A percentile compares a stretch with the other conserved stretches of the same genome.
These are phyloP conservation scores for Plasmodium vivax DNA, from an alignment of 169 alveolate species.

Conservation along the genomic window DNA sequence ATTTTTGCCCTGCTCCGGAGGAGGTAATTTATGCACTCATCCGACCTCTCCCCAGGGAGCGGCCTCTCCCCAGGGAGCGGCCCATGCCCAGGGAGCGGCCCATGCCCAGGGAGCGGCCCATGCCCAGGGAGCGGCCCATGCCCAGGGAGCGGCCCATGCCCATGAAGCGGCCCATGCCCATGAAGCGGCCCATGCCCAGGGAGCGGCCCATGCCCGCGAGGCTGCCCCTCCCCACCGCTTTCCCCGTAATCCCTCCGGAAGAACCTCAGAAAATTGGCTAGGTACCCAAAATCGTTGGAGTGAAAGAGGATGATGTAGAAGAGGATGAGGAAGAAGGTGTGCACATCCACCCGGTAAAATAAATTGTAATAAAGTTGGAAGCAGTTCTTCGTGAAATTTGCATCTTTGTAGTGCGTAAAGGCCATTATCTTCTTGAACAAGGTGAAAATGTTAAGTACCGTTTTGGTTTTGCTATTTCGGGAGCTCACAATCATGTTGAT, in stretches of 20 bases:
- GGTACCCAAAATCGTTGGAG: constrained; percentile 31
- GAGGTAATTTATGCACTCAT: constrained; percentile 9
- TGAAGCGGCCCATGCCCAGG: background rate
- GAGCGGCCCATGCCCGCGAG: background rate
- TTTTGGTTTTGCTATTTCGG: constrained; percentile 6
- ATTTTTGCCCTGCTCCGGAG: constrained; percentile 2
- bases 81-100: background rate
- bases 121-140: background rate
- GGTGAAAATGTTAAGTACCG: constrained; percentile 21
- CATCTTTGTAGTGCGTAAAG: constrained; percentile 32
- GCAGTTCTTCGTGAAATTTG: constrained; percentile 59
- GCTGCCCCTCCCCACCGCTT: background rate
- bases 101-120: background rate
- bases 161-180: background rate
- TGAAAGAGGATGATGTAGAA: constrained; percentile 50
- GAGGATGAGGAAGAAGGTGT: constrained; percentile 28
- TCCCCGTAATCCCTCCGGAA: background rate
- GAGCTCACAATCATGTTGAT: constrained; percentile 47
- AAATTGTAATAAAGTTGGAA: constrained; percentile 51
- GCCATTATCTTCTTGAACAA: constrained; percentile 24
- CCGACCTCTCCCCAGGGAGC: background rate
- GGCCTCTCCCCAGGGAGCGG: background rate
- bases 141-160: background rate
- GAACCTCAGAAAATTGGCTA: constrained; percentile 9
- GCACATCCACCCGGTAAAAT: constrained; percentile 12